Evolutionary conservation across 1,139 yeast species (phyloP).

Genomic region (Saccharomycopsis phalli): DNA sequence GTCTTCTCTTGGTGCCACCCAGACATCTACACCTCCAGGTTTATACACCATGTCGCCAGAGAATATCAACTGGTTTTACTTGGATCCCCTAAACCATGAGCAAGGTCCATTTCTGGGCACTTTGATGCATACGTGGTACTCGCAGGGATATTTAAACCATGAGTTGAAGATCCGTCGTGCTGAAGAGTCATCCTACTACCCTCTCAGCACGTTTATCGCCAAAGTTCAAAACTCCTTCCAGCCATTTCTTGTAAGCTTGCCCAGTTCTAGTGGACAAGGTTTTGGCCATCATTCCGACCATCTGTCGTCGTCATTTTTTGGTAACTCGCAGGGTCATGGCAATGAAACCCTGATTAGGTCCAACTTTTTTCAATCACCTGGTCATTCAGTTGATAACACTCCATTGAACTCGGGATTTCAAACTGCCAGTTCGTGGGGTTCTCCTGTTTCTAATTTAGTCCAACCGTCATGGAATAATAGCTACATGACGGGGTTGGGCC

Average conservation of each 20-base stretch:
- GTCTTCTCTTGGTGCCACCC: conserved; percentile 13
- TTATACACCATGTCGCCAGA: conserved; percentile 29
- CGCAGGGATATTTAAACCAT: conserved; percentile 49
- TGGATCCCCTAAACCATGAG: conserved; percentile 60
- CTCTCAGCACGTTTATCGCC: conserved; percentile 40
- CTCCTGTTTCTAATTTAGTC: conserved; percentile 8
- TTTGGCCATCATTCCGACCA: conserved; percentile 20
- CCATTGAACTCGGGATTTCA: conserved; percentile 17
- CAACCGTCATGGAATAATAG: conserved; percentile 10
- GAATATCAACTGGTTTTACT: conserved; percentile 57
- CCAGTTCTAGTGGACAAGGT: conserved; percentile 21
- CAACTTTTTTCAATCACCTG: conserved; percentile 23
- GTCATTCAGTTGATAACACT: neutral
- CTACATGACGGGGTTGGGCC: conserved; percentile 1
- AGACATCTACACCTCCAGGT: conserved; percentile 21
- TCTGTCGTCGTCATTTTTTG: conserved; percentile 16
- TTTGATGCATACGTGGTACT: conserved; percentile 74
- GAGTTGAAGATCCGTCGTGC: conserved; percentile 51
- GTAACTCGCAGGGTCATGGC: neutral
- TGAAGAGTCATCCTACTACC: conserved; percentile 34
- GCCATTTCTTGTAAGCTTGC: conserved; percentile 57
- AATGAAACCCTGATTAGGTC: conserved; percentile 12
- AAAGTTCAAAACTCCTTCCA: conserved; percentile 40
- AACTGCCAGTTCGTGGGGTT: conserved; percentile 5
- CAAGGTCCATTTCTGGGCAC: conserved; percentile 78